phyloP scores from a whole-genome alignment of 2,329 filamentous ascomycete genomes.

The Hypocrella siamensis region DNA sequence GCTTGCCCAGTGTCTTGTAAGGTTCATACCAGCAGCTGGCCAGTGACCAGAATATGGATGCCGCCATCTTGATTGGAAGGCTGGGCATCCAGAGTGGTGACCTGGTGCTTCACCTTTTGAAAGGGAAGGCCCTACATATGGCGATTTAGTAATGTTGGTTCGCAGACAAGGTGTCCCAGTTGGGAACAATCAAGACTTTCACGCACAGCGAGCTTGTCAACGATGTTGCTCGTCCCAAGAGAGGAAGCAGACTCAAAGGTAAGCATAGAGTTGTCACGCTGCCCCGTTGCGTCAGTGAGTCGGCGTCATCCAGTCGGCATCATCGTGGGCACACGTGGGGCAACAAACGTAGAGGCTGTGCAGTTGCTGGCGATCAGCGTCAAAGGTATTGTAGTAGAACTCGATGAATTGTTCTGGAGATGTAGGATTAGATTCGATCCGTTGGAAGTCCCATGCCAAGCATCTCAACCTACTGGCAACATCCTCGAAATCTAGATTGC shows the following conservation, averaged over 20 bases:
- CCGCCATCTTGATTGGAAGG: slow-evolving; percentile 48
- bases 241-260: slow-evolving; percentile 68
- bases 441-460: background rate
- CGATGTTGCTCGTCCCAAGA: slow-evolving; percentile 49
- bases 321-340: background rate
- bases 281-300: slow-evolving; percentile 8
- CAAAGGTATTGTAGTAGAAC: slow-evolving; percentile 86
- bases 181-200: background rate
- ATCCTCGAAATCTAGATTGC: slow-evolving; percentile 23
- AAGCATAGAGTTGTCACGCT: slow-evolving; percentile 80
- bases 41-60: slow-evolving; percentile 80
- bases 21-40: slow-evolving; percentile 57
- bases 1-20: background rate
- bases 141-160: background rate
- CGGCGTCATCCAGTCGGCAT: too few species aligned
- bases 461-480: slow-evolving; percentile 27
- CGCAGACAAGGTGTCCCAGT: background rate
- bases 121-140: slow-evolving; percentile 55
- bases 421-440: background rate
- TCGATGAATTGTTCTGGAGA: slow-evolving; percentile 65
- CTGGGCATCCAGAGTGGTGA: slow-evolving; percentile 70
- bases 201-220: slow-evolving; percentile 67
- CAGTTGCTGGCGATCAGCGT: slow-evolving; percentile 50
- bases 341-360: slow-evolving; percentile 62
- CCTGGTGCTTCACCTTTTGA: slow-evolving; percentile 62